Evolutionary conservation across 163 green algal genomes (phyloP).

Genomic region (Scenedesmus sp.): DNA sequence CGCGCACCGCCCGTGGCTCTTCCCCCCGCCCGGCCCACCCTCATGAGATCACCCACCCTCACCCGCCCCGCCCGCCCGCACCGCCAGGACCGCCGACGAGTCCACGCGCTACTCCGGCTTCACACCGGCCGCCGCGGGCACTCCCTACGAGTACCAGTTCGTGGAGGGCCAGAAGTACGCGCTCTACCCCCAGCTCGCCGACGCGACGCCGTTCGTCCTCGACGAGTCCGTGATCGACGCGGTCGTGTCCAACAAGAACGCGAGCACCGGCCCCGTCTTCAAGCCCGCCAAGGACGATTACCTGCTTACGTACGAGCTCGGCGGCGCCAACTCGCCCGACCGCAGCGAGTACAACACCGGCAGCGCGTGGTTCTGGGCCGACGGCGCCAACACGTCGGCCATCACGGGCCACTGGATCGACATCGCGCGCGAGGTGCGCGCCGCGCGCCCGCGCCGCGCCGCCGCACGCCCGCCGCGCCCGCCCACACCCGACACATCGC

Average conservation of each 20-base stretch:
- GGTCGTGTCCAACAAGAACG: slow-evolving; percentile 3
- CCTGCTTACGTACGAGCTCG: background rate
- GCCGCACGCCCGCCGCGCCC: too few species aligned
- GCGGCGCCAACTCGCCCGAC: background rate
- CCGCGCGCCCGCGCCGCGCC: background rate
- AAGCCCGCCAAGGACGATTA: slow-evolving; percentile 18
- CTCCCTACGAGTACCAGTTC: slow-evolving; percentile 14
- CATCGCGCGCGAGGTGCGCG: slow-evolving; percentile 21
- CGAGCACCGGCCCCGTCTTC: slow-evolving; percentile 27
- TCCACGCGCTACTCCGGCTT: background rate
- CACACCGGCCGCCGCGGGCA: slow-evolving; percentile 10
- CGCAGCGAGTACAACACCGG: slow-evolving; percentile 5
- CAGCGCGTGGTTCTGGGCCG: slow-evolving; percentile 38
- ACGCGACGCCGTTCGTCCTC: slow-evolving; percentile 6
- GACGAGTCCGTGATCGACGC: background rate
- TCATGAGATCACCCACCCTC: too few species aligned
- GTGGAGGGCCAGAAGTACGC: slow-evolving; percentile 28
- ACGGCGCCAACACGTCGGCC: slow-evolving; percentile 31
- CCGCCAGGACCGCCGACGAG: slow-evolving; percentile 6
- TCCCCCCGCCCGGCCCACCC: background rate
- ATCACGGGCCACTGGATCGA: slow-evolving; percentile 30
- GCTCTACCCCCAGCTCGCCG: slow-evolving; percentile 40
- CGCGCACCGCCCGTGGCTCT: background rate
- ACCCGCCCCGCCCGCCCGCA: background rate
- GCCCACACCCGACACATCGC: too few species aligned